Conservation (phyloP, 352 stramenopile genomes). For the Pythium sp. region DNA sequence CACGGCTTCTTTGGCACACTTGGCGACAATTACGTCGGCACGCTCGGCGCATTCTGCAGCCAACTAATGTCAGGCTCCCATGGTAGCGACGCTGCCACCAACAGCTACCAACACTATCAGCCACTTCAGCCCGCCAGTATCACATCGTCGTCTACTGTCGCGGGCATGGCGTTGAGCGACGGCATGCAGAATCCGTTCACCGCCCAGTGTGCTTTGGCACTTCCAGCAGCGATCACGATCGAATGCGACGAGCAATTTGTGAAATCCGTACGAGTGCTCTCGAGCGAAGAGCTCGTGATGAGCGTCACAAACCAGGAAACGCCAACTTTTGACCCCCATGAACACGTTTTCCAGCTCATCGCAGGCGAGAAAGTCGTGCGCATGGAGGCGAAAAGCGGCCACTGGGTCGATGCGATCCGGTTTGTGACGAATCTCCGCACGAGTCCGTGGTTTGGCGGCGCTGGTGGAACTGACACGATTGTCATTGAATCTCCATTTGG, state of each 20-base stretch:
- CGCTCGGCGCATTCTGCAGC: constrained; percentile 37
- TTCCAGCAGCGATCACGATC: constrained; percentile 34
- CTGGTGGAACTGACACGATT: constrained; percentile 22
- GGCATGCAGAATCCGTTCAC: constrained; percentile 17
- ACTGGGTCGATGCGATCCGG: constrained; percentile 53
- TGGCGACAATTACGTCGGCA: constrained; percentile 48
- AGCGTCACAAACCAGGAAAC: constrained; percentile 14
- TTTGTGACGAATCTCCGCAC: constrained; percentile 42
- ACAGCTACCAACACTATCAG: background rate
- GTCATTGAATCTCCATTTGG: constrained; percentile 28
- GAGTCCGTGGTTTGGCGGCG: constrained; percentile 49
- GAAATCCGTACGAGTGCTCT: constrained; percentile 30
- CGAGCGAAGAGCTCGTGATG: constrained; percentile 20
- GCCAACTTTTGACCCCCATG: constrained; percentile 23
- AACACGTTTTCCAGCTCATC: constrained; percentile 50
- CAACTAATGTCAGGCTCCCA: constrained; percentile 7
- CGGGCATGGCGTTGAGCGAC: constrained; percentile 20
- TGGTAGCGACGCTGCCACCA: background rate
- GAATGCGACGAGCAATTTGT: constrained; percentile 33
- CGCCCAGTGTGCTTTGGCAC: background rate
- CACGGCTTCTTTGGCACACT: constrained; percentile 51
- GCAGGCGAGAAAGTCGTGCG: constrained; percentile 34
- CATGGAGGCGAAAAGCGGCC: constrained; percentile 41
- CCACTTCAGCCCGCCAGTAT: background rate
- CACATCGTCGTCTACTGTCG: constrained; percentile 18